phyloP scores from a whole-genome alignment of 2,329 filamentous ascomycete genomes.

The Monosporascus sp. region DNA sequence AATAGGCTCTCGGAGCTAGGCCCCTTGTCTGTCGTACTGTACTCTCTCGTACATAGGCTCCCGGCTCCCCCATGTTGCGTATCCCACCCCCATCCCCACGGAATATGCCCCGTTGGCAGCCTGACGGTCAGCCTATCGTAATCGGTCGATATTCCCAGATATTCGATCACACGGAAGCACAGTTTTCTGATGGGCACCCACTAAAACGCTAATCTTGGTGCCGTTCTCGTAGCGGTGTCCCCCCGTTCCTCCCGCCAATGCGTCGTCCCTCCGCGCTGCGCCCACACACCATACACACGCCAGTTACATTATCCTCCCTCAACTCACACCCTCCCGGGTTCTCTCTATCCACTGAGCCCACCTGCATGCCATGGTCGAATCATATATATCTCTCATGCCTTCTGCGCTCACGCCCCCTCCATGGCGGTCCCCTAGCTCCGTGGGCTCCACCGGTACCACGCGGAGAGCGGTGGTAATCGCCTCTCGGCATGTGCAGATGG shows the following conservation, averaged over 20 bases:
- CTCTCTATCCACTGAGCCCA: not conserved
- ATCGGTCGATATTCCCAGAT: not conserved
- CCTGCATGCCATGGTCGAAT: not conserved
- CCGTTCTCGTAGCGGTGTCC: not conserved
- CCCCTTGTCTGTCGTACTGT: not conserved
- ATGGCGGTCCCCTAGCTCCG: constrained; percentile 8
- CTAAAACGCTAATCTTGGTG: not conserved
- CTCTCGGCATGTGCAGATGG: constrained; percentile 35
- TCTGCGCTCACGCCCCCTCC: constrained; percentile 20
- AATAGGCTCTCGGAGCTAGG: constrained; percentile 1
- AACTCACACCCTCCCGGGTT: not conserved
- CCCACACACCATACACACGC: not conserved
- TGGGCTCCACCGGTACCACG: constrained; percentile 26
- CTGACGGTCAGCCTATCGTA: constrained; percentile 4
- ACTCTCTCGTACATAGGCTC: not conserved
- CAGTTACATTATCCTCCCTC: not conserved
- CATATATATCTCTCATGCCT: constrained; percentile 6
- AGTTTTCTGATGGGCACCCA: not conserved
- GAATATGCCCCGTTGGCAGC: not conserved
- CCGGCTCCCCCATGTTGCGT: not conserved
- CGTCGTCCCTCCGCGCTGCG: not conserved
- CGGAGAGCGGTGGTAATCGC: constrained; percentile 27
- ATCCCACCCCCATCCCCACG: not conserved
- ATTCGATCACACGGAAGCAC: not conserved
- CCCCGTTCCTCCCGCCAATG: not conserved